A percentile compares a stretch with the other conserved stretches of the same genome.
phyloP scores from a whole-genome alignment of 2,329 filamentous ascomycete species.

The Zopfia rhizophila region DNA sequence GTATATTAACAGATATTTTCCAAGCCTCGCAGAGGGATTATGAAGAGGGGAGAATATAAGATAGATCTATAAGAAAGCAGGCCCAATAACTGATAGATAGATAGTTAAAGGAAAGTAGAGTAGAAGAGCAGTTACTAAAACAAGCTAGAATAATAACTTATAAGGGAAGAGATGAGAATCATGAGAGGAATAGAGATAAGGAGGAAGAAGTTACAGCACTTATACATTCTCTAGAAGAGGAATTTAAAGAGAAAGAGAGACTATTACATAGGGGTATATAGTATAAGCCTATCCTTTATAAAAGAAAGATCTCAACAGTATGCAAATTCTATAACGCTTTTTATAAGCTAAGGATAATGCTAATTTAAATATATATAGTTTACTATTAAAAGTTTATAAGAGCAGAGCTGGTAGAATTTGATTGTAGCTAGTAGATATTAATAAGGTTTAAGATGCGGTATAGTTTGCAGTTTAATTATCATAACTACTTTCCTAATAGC shows the following conservation, averaged over 20 bases:
- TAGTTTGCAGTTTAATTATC: conserved; percentile 4
- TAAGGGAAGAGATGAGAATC: too few relatives aligned
- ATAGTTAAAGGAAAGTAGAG: too few relatives aligned
- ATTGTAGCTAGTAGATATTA: too few relatives aligned
- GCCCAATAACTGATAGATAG: too few relatives aligned
- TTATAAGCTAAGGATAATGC: background rate
- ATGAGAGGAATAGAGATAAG: too few relatives aligned
- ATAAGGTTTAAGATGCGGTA: background rate
- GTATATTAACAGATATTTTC: too few relatives aligned
- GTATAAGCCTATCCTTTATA: conserved; percentile 4
- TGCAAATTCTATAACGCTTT: conserved; percentile 4
- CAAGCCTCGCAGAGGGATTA: too few relatives aligned
- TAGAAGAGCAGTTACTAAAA: too few relatives aligned
- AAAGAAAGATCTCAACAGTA: conserved; percentile 5
- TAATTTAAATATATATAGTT: conserved; percentile 3
- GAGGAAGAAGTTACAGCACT: conserved; percentile 3
- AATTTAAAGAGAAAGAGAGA: conserved; percentile 10
- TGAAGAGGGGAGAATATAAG: too few relatives aligned
- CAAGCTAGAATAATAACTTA: too few relatives aligned
- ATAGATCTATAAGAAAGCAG: too few relatives aligned
- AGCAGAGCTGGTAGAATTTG: conserved; percentile 5
- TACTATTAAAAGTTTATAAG: conserved; percentile 5
- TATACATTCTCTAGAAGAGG: conserved; percentile 6
- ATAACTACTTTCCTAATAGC: background rate
- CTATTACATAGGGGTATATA: background rate